Conservation (phyloP, 352 stramenopile species). For the Phytophthora cajani region DNA sequence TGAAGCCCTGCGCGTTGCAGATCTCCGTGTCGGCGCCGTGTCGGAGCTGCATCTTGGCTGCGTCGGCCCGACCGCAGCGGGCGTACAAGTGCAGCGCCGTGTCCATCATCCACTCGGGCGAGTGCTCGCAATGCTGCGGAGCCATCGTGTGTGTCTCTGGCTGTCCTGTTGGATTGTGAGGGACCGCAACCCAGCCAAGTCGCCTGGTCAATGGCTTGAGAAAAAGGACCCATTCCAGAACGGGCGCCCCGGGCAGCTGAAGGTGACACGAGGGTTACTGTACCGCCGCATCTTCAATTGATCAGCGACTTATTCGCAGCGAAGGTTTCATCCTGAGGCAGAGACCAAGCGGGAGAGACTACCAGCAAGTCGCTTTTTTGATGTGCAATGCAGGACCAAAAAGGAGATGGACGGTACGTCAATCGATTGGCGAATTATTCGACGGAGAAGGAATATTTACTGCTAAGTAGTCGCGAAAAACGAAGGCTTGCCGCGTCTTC, state of each 20-base stretch:
- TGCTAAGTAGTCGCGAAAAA: background rate
- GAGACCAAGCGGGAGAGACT: slow-evolving; percentile 22
- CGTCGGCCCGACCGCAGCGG: slow-evolving; percentile 31
- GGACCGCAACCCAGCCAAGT: slow-evolving; percentile 7
- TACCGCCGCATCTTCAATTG: slow-evolving; percentile 3
- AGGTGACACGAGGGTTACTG: background rate
- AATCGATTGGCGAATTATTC: slow-evolving; percentile 20
- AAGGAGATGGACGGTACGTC: slow-evolving; percentile 11
- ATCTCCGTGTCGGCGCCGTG: slow-evolving; percentile 41
- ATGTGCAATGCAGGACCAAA: slow-evolving; percentile 16
- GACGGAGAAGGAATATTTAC: background rate
- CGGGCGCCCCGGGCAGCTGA: slow-evolving; percentile 9
- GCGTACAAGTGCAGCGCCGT: slow-evolving; percentile 51
- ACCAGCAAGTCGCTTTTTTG: slow-evolving; percentile 3
- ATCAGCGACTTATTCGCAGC: slow-evolving; percentile 21
- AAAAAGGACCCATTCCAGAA: slow-evolving; percentile 9
- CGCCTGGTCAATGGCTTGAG: slow-evolving; percentile 13
- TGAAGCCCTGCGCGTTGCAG: slow-evolving; percentile 35
- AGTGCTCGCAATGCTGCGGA: slow-evolving; percentile 5
- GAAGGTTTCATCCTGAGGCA: slow-evolving; percentile 21
- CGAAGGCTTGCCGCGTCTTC: background rate
- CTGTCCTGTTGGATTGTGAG: slow-evolving; percentile 13
- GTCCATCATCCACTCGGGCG: slow-evolving; percentile 30
- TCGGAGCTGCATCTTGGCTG: slow-evolving; percentile 37
- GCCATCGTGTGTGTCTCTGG: background rate